Evolutionary conservation across 495 filamentous ascomycete genomes (phyloP).

Genomic region (Halenospora varia): DNA sequence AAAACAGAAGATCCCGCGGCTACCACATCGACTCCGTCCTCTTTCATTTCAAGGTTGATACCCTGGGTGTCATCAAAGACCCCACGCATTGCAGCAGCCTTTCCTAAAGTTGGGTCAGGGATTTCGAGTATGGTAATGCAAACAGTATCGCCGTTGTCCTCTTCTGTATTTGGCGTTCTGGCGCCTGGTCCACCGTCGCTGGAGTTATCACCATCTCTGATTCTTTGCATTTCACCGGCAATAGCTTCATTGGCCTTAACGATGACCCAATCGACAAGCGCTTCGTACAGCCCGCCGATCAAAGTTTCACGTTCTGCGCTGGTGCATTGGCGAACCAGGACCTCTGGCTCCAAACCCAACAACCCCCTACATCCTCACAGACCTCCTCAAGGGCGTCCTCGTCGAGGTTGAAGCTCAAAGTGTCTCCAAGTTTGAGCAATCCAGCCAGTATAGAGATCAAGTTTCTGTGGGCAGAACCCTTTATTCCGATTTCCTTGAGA

Average conservation of each 20-base stretch:
- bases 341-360: conserved; percentile 80
- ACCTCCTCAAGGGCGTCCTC: conserved; percentile 79
- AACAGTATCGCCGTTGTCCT: conserved; percentile 76
- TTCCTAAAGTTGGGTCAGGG: conserved; percentile 73
- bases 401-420: conserved; percentile 79
- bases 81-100: conserved; percentile 78
- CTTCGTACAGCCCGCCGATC: conserved; percentile 86
- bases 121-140: conserved; percentile 86
- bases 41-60: conserved; percentile 95
- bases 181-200: conserved; percentile 46
- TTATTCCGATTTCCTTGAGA: conserved; percentile 87
- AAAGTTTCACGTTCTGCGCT: conserved; percentile 79
- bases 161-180: conserved; percentile 56
- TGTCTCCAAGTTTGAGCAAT: conserved; percentile 87
- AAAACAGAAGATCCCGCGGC: conserved; percentile 71
- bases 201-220: conserved; percentile 57
- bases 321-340: conserved; percentile 71
- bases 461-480: conserved; percentile 72
- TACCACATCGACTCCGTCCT: conserved; percentile 76
- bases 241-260: conserved; percentile 88
- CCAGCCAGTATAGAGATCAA: conserved; percentile 82
- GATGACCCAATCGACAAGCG: conserved; percentile 92
- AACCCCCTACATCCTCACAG: conserved; percentile 89
- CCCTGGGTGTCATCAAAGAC: conserved; percentile 90
- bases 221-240: conserved; percentile 60